Base-by-base conservation (phyloP, 768 basidiomycete species). In the Phanerochaete carnosa region DNA sequence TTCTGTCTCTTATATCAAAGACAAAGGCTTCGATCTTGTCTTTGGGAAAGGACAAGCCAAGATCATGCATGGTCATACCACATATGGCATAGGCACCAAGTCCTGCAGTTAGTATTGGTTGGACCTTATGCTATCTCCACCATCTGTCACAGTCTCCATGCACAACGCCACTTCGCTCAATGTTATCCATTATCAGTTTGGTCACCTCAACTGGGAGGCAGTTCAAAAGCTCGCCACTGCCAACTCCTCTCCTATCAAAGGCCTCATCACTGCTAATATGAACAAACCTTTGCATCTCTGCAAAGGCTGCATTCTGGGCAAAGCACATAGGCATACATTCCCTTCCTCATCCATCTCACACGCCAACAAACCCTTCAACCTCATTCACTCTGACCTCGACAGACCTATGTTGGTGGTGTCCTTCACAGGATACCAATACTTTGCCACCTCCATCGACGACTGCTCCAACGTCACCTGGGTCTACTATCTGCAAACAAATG, bases 361-460 rank as follows among this genome's bases (percentile, higher is more conserved):
- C 1, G 62, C 66, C 11, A 3, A 22, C 16, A 22, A 16, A 23
- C 45, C 29, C 2, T 51, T 49, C 49, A 29, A 51, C 23, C 46
- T 12, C 45, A 30, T 49, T 12, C 45, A 58, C n/a, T 35, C 49
- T 7, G 45, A 47, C 52, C 49, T 53, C 30, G 52, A 30, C 53
- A 35, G 49, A 9, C 29, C 49, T 0, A 57, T 65, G 0, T 54
- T 25, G 0, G 62, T 66, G 1, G 23, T 63, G 0, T 69, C 70
- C 2, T 57, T 68, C 1, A 67, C 70, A 0, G 70, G 73, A 23
- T 56, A 66, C 3, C 29, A 45, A 0, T 80, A 80, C 52, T 74
- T 73, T 45, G 56, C 69, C 11, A 73, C 69, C 0, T 80, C 74
- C 59, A 77, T 67, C 0, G 77, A 80, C 50, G 73, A 79, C 45